Percentiles rank a stretch among this genome's conserved stretches.
These are phyloP conservation scores for Agrocybe praecox DNA, from an alignment of 768 basidiomycete genomes.

Conservation along the genomic window DNA sequence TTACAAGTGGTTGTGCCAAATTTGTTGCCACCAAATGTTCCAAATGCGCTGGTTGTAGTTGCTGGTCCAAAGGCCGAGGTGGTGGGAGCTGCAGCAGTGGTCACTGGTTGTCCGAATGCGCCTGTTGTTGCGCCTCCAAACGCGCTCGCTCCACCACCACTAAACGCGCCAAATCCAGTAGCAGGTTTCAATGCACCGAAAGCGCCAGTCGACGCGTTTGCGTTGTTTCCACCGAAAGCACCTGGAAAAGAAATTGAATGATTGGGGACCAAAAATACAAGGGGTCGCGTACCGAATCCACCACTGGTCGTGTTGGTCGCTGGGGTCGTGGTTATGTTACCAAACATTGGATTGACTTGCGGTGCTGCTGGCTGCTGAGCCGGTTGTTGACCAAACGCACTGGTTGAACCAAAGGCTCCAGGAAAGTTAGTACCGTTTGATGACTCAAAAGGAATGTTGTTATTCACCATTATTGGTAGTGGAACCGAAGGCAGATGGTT, in stretches of 20 bases:
- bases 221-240: constrained; percentile 44
- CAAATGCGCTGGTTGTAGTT: constrained; percentile 33
- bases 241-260: constrained; percentile 32
- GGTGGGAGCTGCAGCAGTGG: constrained; percentile 23
- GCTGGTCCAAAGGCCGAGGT: constrained; percentile 44
- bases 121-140: constrained; percentile 49
- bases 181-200: constrained; percentile 71
- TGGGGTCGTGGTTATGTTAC: constrained; percentile 47
- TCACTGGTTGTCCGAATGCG: constrained; percentile 44
- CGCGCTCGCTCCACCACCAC: constrained; percentile 56
- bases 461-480: constrained; percentile 39
- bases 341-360: constrained; percentile 82
- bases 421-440: constrained; percentile 23
- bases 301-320: constrained; percentile 30
- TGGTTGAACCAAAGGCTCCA: constrained; percentile 54
- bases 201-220: constrained; percentile 39
- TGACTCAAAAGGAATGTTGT: constrained; percentile 23
- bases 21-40: constrained; percentile 34
- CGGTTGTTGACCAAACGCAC: constrained; percentile 59
- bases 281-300: constrained; percentile 47
- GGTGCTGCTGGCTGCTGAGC: constrained; percentile 52
- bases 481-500: constrained; percentile 38
- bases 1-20: constrained; percentile 38
- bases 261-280: constrained; percentile 15
- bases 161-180: constrained; percentile 77